Base-by-base conservation (phyloP, 176 grass and related monocot species). In the Avena sativa region DNA sequence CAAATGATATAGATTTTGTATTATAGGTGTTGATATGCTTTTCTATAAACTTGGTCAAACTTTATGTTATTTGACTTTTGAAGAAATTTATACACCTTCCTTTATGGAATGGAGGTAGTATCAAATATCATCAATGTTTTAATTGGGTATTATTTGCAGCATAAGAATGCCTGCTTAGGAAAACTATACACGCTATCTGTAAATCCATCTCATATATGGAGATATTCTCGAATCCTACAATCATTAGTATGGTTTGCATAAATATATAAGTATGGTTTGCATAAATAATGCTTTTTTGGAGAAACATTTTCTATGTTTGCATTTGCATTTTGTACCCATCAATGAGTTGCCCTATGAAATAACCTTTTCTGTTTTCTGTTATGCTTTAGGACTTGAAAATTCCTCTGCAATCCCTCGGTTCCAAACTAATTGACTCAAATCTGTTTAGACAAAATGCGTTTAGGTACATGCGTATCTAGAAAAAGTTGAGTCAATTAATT, bases 311-410 rank as follows among this genome's bases (percentile, higher is more conserved):
- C 15, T 6, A 36, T 58, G 68, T 85, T 74, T 86, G 21, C 73
- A 73, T 85, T 74, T 86, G 21, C 73, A 73, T 79, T 48, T 21
- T 83, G 43, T 60, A 55, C 69, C 87, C 63, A 65, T 87, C 50
- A 43, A 46, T 65, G 68, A 30, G 51, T 53, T 90, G 32, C 43
- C 2, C 1, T 61, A 60, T 86, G 75, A 26, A 74, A 65, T 8
- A 56, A 81, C 64, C 59, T 77, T 50, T 30, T 14, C 66, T 84
- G 60, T 49, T 84, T 83, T 77, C 46, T 1, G 19, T 83, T 90
- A 46, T 76, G 55, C 38, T 87, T 68, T 87, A 70, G 28, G 28
- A 20, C 14, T 30, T 65, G n/a, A 13, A 56, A 66, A 76, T 76
- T 61, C 89, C 68, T 53, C 12, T 43, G 40, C 6, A 43, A 6